Evolutionary conservation across 306 rosid species (phyloP), one percentile per base, ranked within the genome.

Genomic region (Datisca glomerata): DNA sequence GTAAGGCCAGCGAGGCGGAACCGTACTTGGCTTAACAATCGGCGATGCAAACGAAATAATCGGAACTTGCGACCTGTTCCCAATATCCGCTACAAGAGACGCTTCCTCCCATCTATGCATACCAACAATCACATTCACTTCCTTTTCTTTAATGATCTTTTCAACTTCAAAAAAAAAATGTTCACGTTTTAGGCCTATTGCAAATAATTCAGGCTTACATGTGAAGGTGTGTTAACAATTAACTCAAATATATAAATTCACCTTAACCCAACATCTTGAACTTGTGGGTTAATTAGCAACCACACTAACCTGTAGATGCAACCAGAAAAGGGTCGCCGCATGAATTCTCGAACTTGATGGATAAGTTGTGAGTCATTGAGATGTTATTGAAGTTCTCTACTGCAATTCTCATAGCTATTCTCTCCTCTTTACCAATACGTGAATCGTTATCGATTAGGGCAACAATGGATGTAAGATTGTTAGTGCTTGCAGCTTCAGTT

Each of bases 31-130:
- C 28, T 16, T 45, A 8, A 60, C 31, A 13, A 73, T 19, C 0
- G 74, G 74, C 32, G 74, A 24, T 25, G 80, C 60, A 52, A 77
- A 68, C 52, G 80, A 69, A 56, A 77, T 45, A 40, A 54, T 49
- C 4, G 80, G 75, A 38, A 77, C 42, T 49, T 66, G 52, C 41
- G 66, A 43, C 40, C 41, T 58, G 41, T 53, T 43, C 59, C 65
- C 86, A 41, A 69, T 40, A 15, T 57, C 72, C 24, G 80, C 85
- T 25, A 77, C 85, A 19, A 66, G 43, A 29, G 75, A 55, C 45
- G 75, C 74, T 72, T 72, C 86, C 32, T 55, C 56, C 86, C 86
- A 72, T 38, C 61, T 59, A 8, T 64, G 69, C 73, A 64, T 62
- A 52, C 77, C 80, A 55, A 77, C 24, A 8, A 77, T 27, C 2